Evolutionary conservation across 139 green algal species (phyloP), one percentile per base, ranked within the genome.

Genomic region (Spirogloea muscicola): DNA sequence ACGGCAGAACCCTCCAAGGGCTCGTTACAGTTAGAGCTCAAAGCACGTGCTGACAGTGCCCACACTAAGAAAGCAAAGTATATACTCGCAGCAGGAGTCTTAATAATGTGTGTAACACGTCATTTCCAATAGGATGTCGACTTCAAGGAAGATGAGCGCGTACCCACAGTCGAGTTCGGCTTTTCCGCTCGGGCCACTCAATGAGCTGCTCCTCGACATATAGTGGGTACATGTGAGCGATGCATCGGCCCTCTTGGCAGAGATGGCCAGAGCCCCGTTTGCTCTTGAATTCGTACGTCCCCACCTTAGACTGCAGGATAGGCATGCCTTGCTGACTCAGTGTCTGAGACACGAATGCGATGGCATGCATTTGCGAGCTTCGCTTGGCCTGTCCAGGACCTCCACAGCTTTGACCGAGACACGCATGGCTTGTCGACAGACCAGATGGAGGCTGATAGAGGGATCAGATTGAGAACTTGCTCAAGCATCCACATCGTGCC

Each of bases 191-290:
- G 2, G 92, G 92, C 92, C 92, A 97, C 4, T 63, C 62, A 0
- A 85, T 68, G 49, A 97, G 80, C 85, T 91, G 88, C 83, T 97
- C 90, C 1, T 48, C 68, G 0, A 96, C 92, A 3, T 86, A 71
- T 87, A 97, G 82, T 0, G 87, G 84, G 81, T 91, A 96, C 38
- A 96, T 87, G 81, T 93, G 74, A 0, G 89, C 90, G 1, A 87
- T 42, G 63, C 91, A 92, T 4, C 76, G 59, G 1, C 79, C 74
- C 61, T 61, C 74, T 77, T 60, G 84, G 59, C 63, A 87, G 63
- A n/a, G 66, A 57, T 18, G 66, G 68, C 42, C 79, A 40, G 42
- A 60, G 36, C 0, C 60, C 51, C 65, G 64, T 62, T 43, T 85
- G 79, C 76, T 92, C 91, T 79, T 37, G 36, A 96, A 91, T 3